A percentile compares a stretch with the other conserved stretches of the same genome.
These are phyloP conservation scores for Maudiozyma pseudohumilis DNA, from an alignment of 805 yeast species.

Conservation along the genomic window DNA sequence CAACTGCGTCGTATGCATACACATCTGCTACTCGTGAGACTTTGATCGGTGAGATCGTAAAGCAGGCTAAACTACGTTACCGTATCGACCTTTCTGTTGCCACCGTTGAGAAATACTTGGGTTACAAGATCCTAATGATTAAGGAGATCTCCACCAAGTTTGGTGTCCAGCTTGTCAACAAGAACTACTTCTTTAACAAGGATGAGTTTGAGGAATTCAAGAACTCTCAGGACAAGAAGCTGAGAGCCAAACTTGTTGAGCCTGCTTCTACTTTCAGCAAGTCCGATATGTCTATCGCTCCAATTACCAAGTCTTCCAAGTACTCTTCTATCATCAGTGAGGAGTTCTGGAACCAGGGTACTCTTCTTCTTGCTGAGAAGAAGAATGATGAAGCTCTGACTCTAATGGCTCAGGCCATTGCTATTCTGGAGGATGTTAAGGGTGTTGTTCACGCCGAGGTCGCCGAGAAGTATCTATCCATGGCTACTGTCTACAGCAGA, in stretches of 20 bases:
- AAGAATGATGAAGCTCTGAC: conserved; percentile 50
- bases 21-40: conserved; percentile 36
- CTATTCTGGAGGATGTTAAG: conserved; percentile 71
- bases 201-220: conserved; percentile 30
- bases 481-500: conserved; percentile 61
- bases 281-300: conserved; percentile 63
- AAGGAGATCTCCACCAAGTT: conserved; percentile 66
- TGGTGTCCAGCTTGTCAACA: conserved; percentile 75
- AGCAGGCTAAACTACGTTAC: conserved; percentile 52
- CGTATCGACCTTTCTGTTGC: conserved; percentile 44
- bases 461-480: conserved; percentile 53
- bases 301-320: conserved; percentile 63
- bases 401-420: conserved; percentile 57
- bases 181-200: conserved; percentile 32
- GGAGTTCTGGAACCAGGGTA: conserved; percentile 64
- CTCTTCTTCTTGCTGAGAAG: conserved; percentile 20
- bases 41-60: conserved; percentile 36
- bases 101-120: conserved; percentile 36
- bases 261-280: conserved; percentile 39
- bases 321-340: conserved; percentile 60
- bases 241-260: conserved; percentile 24
- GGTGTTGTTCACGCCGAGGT: conserved; percentile 75
- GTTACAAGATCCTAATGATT: conserved; percentile 37
- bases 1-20: conserved; percentile 34
- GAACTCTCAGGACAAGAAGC: conserved; percentile 29